Conservation (phyloP, 2,329 filamentous ascomycete genomes). For the Xylariales sp. region DNA sequence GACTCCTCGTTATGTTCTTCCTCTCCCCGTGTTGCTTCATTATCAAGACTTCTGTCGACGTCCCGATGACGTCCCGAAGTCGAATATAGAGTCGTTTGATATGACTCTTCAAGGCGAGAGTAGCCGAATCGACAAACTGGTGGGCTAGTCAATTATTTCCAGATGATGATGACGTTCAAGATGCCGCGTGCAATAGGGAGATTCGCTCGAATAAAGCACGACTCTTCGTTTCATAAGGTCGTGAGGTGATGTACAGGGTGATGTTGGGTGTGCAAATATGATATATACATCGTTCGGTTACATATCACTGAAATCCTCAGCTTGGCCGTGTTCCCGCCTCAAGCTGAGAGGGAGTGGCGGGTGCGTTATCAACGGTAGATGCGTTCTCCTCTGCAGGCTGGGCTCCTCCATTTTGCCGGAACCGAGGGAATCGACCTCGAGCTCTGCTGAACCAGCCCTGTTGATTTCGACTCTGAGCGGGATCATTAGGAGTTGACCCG, state of each 20-base stretch:
- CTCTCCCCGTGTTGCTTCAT: neutral
- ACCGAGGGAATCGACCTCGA: constrained; percentile 2
- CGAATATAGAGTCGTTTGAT: too few relatives aligned
- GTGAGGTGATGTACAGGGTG: constrained; percentile 7
- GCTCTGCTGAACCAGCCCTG: constrained; percentile 4
- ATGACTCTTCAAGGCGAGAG: too few relatives aligned
- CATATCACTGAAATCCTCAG: constrained; percentile 1
- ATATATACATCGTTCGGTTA: constrained; percentile 8
- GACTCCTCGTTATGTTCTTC: constrained; percentile 5
- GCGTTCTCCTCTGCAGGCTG: neutral
- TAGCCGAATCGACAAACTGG: too few relatives aligned
- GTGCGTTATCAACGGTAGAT: constrained; percentile 11
- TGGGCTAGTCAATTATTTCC: too few relatives aligned
- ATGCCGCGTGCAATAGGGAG: too few relatives aligned
- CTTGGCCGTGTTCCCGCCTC: constrained; percentile 36
- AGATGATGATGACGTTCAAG: too few relatives aligned
- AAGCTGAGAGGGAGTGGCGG: constrained; percentile 40
- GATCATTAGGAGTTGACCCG: neutral
- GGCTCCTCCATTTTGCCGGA: neutral
- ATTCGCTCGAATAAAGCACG: too few relatives aligned
- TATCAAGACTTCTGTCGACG: neutral
- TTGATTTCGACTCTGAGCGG: neutral
- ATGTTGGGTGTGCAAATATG: too few relatives aligned
- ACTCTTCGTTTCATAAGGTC: too few relatives aligned
- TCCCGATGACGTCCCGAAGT: neutral